Base-by-base conservation (phyloP, 306 rosid species). In the Vigna nakashimae region DNA sequence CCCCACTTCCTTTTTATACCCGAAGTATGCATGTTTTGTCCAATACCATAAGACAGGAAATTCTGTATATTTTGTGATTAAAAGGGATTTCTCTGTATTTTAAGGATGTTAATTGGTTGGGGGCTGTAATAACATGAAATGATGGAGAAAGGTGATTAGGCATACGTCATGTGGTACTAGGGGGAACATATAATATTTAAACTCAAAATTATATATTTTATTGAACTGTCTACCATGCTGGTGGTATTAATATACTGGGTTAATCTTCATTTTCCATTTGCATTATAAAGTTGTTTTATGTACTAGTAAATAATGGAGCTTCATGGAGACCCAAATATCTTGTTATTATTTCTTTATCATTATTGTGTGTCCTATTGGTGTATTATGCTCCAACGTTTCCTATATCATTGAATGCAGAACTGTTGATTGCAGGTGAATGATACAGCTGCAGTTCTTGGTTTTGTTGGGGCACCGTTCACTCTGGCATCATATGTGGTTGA, bases 391-490 rank as follows among this genome's bases (percentile, higher is more conserved):
- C 32, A 65, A 16, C 46, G 77, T 71, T 49, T 48, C 53, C 24
- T 42, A 20, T 81, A 71, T 82, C 32, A 57, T 26, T 52, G 55
- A 63, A 77, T 75, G 48, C 34, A 22, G 71, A 72, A 28, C 15
- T 53, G 58, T 76, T 82, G 69, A 70, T 82, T 72, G 69, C 90
- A 95, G 99, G 97, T 95, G 67, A 91, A 87, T 87, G 90, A 90
- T 76, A 77, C 87, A 86, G 97, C 98, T 43, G 98, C 98, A 4
- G 98, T 92, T 71, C 90, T 95, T 53, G 98, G 99, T 75, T 95
- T 95, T 73, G 99, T 95, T 3, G 99, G 99, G 32, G 99, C 98
- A 80, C 99, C 99, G 1, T 95, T 95, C 73, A 95, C 99, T 77
- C 82, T 95, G 60, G 99, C 99, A 52, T 95, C 98, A 1, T 95